Percentiles rank a stretch among this genome's conserved stretches.
These are phyloP conservation scores for Trifolium fragiferum DNA, from an alignment of 306 rosid genomes.

Conservation along the genomic window DNA sequence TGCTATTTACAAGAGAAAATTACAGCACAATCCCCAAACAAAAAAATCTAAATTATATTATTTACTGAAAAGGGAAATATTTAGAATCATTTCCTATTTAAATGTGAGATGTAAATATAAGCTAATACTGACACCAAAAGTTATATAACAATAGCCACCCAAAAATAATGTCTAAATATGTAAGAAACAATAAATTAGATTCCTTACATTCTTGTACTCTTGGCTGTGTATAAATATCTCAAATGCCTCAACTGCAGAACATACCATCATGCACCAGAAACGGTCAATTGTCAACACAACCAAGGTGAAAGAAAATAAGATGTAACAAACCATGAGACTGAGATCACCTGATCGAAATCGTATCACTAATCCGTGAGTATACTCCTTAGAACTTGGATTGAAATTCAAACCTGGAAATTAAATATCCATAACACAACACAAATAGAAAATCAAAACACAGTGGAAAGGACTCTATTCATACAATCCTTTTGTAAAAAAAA, in stretches of 20 bases:
- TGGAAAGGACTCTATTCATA: neutral
- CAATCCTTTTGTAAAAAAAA: constrained; percentile 23
- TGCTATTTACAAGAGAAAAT: constrained; percentile 19
- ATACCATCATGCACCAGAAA: constrained; percentile 42
- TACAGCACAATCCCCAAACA: constrained; percentile 26
- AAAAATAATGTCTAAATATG: constrained; percentile 9
- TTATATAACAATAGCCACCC: constrained; percentile 24
- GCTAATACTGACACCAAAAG: constrained; percentile 35
- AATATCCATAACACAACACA: constrained; percentile 33
- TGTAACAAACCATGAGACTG: constrained; percentile 32
- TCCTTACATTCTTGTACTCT: constrained; percentile 84
- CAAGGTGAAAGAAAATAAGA: constrained; percentile 41
- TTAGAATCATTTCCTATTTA: constrained; percentile 1
- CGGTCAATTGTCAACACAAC: constrained; percentile 46
- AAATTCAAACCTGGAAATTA: constrained; percentile 69
- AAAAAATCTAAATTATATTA: constrained; percentile 12
- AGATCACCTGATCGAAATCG: constrained; percentile 86
- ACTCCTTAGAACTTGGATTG: constrained; percentile 66
- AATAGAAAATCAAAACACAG: constrained; percentile 7
- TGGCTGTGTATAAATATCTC: constrained; percentile 69
- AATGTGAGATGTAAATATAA: neutral
- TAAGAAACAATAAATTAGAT: constrained; percentile 28
- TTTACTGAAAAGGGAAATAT: constrained; percentile 21
- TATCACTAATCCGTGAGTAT: constrained; percentile 70
- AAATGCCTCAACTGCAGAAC: constrained; percentile 73